Evolutionary conservation across 805 yeast genomes (phyloP), one percentile per base, ranked within the genome.

Genomic region (Sugiyamaella smithiae): DNA sequence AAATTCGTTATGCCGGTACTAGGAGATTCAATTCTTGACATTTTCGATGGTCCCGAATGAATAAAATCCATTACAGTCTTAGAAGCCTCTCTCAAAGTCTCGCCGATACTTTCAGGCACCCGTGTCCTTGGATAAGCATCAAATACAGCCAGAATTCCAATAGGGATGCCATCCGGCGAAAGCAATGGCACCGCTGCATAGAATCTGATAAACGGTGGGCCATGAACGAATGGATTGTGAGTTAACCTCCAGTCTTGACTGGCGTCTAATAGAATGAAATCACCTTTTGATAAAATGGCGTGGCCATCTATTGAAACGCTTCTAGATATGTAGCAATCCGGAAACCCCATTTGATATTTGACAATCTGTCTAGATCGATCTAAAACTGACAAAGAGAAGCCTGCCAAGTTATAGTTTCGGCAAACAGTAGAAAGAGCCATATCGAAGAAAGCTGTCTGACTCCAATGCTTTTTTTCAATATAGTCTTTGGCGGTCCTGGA

Each of bases 221-320:
- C 81, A 17, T 71, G 75, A 0, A 85, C 86, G 42, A 84, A 68
- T 0, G 91, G 91, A 57, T 80, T 82, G 35, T 69, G 66, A 14
- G 65, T 58, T 3, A 82, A 75, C 61, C 95, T 70, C 93, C 95
- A 85, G 60, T 85, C 95, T 29, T 67, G 67, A 4, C 79, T 63
- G 2, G 89, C 81, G 61, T 85, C 86, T 4, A 72, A 60, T 5
- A 85, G 55, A 2, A 80, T 67, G 46, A 85, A 76, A 52, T 74
- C 72, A 1, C 72, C 80, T 5, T 69, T 63, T 0, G 89, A 82
- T 29, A 85, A 65, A 1, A 85, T 72, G 0, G 88, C 72, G 65
- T 85, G 91, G 6, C 80, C 80, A 61, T 85, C 93, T 40, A 85
- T 64, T 5, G 88, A 80, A 1, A 80, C 66, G 17, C 63, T 65